Evolutionary conservation across 345 rosid genomes (phyloP).

Genomic region (rapeseed (Brassica napus)): Da-Ae NC_063444.1:22559501-22560000

Average conservation of each 20-base stretch:
- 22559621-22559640: conserved; percentile 9
- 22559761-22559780: background rate
- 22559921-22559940: conserved; percentile 72
- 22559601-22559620: conserved; percentile 28
- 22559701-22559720: background rate
- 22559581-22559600: conserved; percentile 35
- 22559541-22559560: conserved; percentile 49
- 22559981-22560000: conserved; percentile 69
- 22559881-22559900: conserved; percentile 75
- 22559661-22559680: conserved; percentile 12
- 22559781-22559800: background rate
- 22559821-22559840: conserved; percentile 50
- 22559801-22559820: conserved; percentile 49
- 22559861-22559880: conserved; percentile 54
- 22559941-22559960: conserved; percentile 75
- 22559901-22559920: conserved; percentile 63
- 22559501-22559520: conserved; percentile 72
- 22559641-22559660: conserved; percentile 1
- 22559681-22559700: background rate
- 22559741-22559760: background rate
- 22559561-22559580: conserved; percentile 45
- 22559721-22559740: background rate
- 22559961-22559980: conserved; percentile 69
- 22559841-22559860: conserved; percentile 49
- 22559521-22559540: conserved; percentile 40